Evolutionary conservation across 2,329 filamentous ascomycete species (phyloP), one percentile per base, ranked within the genome.

Genomic region (Juglanconis oblonga): DNA sequence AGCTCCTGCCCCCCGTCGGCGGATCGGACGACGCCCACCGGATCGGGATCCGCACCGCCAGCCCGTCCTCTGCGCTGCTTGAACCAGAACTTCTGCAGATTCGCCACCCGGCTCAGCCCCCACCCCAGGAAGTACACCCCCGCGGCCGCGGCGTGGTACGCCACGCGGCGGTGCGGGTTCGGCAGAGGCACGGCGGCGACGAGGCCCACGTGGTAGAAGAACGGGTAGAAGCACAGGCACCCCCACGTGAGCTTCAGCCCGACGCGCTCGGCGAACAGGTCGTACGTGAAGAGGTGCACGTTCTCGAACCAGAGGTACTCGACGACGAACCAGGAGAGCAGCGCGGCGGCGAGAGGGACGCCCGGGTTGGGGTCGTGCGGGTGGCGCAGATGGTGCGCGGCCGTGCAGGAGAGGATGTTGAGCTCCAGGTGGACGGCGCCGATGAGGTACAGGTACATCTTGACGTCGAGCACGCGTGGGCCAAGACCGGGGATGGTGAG

Each of bases 211-310:
- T 49, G 36, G 35, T 61, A 61, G 44, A 61, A 61, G 51, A 61
- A 61, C 0, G 59, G 59, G 17, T 58, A 61, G 36, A 61, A 61
- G 32, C 59, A 61, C 14, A 54, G 55, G 29, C 59, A 61, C 2
- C 59, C 59, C 42, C 56, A 61, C 33, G 51, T 42, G 35, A 61
- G 59, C 50, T 61, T 61, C 33, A 58, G 40, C 32, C 59, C 59
- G 3, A 61, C 45, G 42, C 36, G 50, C 44, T 61, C 59, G 50
- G 59, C 59, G n/a, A 61, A 58, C 24, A 61, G 47, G 38, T 61
- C 59, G 50, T 61, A 61, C 17, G 59, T 61, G 59, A 58, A 61
- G 4, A 61, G 55, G 50, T 61, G 59, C 35, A 61, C 59, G 44
- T 61, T 54, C 47, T 61, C 59, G 42, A 55, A 61, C 24, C 38